Evolutionary conservation across 1,284 basidiomycete genomes (phyloP), one percentile per base, ranked within the genome.

Genomic region (Mycosarcoma maydis): DNA sequence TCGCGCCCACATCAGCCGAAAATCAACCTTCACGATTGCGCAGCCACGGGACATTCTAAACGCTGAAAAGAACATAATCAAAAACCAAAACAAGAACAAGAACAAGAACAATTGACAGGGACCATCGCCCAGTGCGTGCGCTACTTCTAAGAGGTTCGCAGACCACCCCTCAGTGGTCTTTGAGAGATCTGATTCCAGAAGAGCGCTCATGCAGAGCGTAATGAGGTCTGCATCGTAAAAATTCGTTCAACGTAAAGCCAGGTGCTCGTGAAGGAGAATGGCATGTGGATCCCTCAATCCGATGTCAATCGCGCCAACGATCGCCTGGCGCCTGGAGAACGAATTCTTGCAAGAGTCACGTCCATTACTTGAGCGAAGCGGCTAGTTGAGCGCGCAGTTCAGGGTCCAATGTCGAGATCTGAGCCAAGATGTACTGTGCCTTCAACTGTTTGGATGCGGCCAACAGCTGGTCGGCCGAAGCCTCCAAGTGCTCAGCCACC

Each of bases 391-490:
- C 56, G 32, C 59, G 61, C 42, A 69, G 55, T 41, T 74, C 73
- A n/a, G 71, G 58, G 14, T 77, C 74, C 50, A 83, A 67, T 36
- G 54, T 46, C 27, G 72, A 73, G 51, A 83, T 69, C 46, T 75
- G 65, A 13, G 76, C 67, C 11, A 74, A 59, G 45, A 83, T 73
- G 56, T 67, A 62, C 30, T 64, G 58, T 9, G 73, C 47, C 24
- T 72, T 73, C 17, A 73, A 59, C 54, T 73, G 60, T 51, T 76
- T 73, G 39, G 76, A 66, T 11, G 72, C 68, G 0, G 40, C 45
- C 39, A 72, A 44, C 43, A 83, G 44, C n/a, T 49, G 51, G 16
- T 39, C 48, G 6, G 71, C 53, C 39, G 70, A 62, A 27, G 75
- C 70, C 65, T 82, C 81, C 52, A 82, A 22, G 43, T 67, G 74